Conservation (phyloP, 805 yeast genomes). For the Suhomyces canberraensis region DNA sequence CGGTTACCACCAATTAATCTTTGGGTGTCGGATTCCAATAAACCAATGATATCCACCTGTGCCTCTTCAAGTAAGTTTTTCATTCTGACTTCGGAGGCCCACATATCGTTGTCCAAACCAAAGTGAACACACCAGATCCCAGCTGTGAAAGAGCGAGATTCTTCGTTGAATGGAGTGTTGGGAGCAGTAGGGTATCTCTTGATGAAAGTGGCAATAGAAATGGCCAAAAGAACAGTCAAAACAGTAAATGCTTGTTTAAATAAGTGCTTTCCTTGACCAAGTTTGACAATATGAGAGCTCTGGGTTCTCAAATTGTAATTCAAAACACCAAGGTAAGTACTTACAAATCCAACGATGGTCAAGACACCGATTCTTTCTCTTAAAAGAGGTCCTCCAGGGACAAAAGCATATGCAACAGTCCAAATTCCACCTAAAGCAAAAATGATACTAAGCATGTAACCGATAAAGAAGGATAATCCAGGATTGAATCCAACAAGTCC, state of each 20-base stretch:
- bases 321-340: conserved; percentile 52
- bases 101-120: conserved; percentile 95
- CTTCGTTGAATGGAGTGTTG: conserved; percentile 46
- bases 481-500: conserved; percentile 55
- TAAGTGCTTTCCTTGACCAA: conserved; percentile 14
- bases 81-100: conserved; percentile 95
- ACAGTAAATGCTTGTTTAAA: conserved; percentile 26
- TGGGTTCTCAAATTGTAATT: conserved; percentile 29
- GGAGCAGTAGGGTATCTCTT: conserved; percentile 54
- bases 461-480: conserved; percentile 49
- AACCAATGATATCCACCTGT: conserved; percentile 86
- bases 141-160: conserved; percentile 75
- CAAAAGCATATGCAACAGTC: conserved; percentile 98
- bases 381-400: conserved; percentile 85
- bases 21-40: conserved; percentile 91
- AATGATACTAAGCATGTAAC: conserved; percentile 48
- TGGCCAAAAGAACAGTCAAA: conserved; percentile 44
- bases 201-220: conserved; percentile 55
- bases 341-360: conserved; percentile 50
- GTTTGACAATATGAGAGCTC: conserved; percentile 17
- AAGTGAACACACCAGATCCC: conserved; percentile 99
- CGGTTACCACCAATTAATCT: conserved; percentile 93
- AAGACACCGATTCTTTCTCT: conserved; percentile 87
- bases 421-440: conserved; percentile 83
- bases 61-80: conserved; percentile 76